Evolutionary conservation across 169 alveolate species (phyloP).

Genomic region (Plasmodium yoelii): DNA sequence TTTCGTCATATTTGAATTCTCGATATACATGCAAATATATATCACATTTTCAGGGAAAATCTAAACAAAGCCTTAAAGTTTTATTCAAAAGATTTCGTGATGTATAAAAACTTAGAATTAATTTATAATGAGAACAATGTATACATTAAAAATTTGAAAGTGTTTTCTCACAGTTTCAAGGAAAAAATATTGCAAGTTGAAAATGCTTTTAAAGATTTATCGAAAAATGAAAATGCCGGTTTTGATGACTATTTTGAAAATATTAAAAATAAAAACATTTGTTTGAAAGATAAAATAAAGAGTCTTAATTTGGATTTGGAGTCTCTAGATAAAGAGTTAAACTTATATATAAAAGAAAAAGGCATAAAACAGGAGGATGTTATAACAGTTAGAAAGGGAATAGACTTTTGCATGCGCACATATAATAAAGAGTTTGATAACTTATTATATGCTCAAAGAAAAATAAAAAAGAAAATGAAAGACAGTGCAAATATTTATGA

Average conservation of each 20-base stretch:
- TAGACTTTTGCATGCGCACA: slow-evolving; percentile 31
- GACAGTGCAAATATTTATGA: slow-evolving; percentile 59
- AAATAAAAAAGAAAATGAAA: slow-evolving; percentile 66
- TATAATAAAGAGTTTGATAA: slow-evolving; percentile 54
- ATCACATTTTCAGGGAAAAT: slow-evolving; percentile 22
- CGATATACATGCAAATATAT: neutral
- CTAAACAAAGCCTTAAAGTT: slow-evolving; percentile 39
- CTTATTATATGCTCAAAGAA: slow-evolving; percentile 32
- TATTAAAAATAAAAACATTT: slow-evolving; percentile 35
- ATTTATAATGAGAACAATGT: slow-evolving; percentile 58
- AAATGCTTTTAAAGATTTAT: slow-evolving; percentile 16
- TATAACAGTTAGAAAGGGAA: slow-evolving; percentile 39
- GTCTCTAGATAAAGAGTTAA: slow-evolving; percentile 34
- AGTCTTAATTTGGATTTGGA: slow-evolving; percentile 43
- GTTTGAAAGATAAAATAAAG: slow-evolving; percentile 42
- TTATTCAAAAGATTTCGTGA: slow-evolving; percentile 68
- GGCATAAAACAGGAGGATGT: slow-evolving; percentile 44
- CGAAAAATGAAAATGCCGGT: slow-evolving; percentile 27
- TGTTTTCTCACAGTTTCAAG: slow-evolving; percentile 44
- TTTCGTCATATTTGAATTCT: no score
- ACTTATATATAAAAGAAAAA: slow-evolving; percentile 19
- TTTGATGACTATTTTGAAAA: slow-evolving; percentile 54
- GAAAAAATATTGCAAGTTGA: slow-evolving; percentile 60
- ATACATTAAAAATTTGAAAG: slow-evolving; percentile 61
- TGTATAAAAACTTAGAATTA: slow-evolving; percentile 53